These are phyloP conservation scores for Parmales sp. DNA, from an alignment of 108 stramenopile species.

Conservation along the genomic window DNA sequence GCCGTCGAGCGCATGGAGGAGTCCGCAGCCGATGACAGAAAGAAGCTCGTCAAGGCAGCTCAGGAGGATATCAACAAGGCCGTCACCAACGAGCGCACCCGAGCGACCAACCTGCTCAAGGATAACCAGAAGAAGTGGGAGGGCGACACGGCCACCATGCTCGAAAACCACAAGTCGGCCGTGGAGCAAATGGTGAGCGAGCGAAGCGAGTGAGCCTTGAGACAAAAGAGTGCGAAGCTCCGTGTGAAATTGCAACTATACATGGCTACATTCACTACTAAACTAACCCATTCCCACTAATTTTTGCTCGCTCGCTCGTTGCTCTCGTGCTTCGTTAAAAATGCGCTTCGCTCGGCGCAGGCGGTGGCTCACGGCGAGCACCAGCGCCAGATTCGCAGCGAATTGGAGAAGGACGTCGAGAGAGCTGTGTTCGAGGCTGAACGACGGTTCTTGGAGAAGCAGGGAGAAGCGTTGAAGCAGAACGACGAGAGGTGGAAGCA, in stretches of 20 bases:
- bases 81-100: neutral
- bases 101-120: neutral
- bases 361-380: neutral
- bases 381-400: neutral
- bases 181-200: neutral
- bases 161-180: slow-evolving; percentile 5
- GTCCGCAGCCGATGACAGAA: neutral
- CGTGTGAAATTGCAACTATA: no score
- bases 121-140: neutral
- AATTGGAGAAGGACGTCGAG: slow-evolving; percentile 2
- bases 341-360: no score
- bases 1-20: neutral
- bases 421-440: slow-evolving; percentile 10
- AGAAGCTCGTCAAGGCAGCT: slow-evolving; percentile 9
- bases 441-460: neutral
- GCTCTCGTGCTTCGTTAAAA: no score
- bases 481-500: slow-evolving; percentile 9
- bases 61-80: slow-evolving; percentile 2
- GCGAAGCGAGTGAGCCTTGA: no score
- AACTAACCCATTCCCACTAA: no score
- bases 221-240: no score
- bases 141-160: neutral
- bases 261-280: no score
- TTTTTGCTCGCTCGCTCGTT: no score
- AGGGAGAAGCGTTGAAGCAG: neutral